Percentiles rank a stretch among this genome's conserved stretches.
These are phyloP conservation scores for Xylaria sp. DNA, from an alignment of 2,329 filamentous ascomycete species.

Conservation along the genomic window DNA sequence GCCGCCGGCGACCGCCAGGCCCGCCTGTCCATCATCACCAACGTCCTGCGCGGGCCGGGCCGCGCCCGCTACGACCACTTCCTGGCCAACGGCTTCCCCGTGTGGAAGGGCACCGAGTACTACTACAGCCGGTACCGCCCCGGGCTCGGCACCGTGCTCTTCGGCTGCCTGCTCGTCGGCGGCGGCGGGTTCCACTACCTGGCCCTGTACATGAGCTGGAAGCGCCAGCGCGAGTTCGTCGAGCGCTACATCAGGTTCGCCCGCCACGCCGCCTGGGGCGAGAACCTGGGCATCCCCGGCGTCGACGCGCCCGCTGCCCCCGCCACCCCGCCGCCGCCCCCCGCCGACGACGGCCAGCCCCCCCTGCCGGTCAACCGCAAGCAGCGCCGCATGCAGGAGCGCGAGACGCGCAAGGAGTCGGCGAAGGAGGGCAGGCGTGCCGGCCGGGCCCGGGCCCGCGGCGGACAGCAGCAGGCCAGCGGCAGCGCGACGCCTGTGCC, in stretches of 20 bases:
- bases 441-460: conserved; percentile 41
- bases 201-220: conserved; percentile 83
- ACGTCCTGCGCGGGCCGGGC: conserved; percentile 79
- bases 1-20: conserved; percentile 81
- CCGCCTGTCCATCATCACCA: conserved; percentile 79
- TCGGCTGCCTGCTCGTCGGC: conserved; percentile 78
- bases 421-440: conserved; percentile 55
- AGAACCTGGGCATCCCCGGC: conserved; percentile 73
- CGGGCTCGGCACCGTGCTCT: conserved; percentile 80
- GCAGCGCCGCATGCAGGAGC: conserved; percentile 87
- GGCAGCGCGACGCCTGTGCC: conserved; percentile 59
- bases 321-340: conserved; percentile 46
- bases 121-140: conserved; percentile 96
- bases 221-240: conserved; percentile 87
- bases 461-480: conserved; percentile 43
- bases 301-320: conserved; percentile 53
- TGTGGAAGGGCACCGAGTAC: conserved; percentile 97
- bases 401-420: conserved; percentile 73
- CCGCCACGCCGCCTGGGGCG: conserved; percentile 85
- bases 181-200: conserved; percentile 89
- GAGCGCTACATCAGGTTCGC: conserved; percentile 90
- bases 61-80: conserved; percentile 95
- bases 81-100: conserved; percentile 87
- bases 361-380: conserved; percentile 74
- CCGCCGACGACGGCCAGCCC: conserved; percentile 50